phyloP scores from a whole-genome alignment of 1,139 yeast species.

The Zygoascus hellenicus region DNA sequence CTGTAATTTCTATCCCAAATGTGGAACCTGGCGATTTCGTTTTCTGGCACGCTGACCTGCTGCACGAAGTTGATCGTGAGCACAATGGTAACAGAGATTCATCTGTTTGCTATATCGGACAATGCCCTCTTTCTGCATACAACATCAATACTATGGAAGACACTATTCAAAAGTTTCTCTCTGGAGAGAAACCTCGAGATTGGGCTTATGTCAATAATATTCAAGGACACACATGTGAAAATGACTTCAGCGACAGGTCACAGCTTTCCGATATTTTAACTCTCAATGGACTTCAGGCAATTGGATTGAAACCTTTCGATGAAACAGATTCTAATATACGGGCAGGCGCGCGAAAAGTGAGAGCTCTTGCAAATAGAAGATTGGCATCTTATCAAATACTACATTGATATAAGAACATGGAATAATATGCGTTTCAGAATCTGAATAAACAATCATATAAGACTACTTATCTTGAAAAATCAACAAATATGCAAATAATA shows the following conservation, averaged over 20 bases:
- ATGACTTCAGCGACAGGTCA: constrained; percentile 6
- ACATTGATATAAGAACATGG: neutral
- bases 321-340: neutral
- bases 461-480: too few relatives aligned
- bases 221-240: constrained; percentile 7
- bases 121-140: constrained; percentile 7
- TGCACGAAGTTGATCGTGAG: constrained; percentile 44
- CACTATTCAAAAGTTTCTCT: constrained; percentile 5
- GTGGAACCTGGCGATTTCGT: constrained; percentile 38
- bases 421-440: neutral
- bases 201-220: constrained; percentile 1
- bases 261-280: constrained; percentile 7
- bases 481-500: too few relatives aligned
- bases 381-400: constrained; percentile 1
- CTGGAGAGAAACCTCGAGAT: constrained; percentile 11
- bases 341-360: constrained; percentile 5
- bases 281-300: constrained; percentile 1
- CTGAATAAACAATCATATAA: too few relatives aligned
- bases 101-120: constrained; percentile 35
- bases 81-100: constrained; percentile 40
- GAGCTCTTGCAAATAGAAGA: constrained; percentile 3
- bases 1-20: constrained; percentile 26
- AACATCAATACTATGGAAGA: constrained; percentile 8
- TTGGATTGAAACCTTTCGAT: constrained; percentile 8
- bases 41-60: constrained; percentile 46